phyloP scores from a whole-genome alignment of 129 eudicot genomes.

The Ambrosia artemisiifolia region DNA sequence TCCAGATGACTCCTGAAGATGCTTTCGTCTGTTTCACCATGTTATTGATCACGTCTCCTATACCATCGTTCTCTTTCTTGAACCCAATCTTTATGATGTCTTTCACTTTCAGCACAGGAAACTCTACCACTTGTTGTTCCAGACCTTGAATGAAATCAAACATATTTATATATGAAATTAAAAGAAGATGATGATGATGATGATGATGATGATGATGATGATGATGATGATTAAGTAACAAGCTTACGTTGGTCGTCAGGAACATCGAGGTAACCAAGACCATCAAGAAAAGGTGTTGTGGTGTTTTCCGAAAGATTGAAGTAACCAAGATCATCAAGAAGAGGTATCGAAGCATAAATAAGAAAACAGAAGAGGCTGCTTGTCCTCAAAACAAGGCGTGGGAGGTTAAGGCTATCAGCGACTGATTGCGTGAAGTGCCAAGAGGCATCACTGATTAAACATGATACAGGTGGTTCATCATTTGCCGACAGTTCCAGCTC shows the following conservation, averaged over 20 bases:
- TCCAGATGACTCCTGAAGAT: constrained; percentile 42
- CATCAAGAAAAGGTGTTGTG: neutral
- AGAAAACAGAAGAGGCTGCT: constrained; percentile 35
- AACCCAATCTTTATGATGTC: constrained; percentile 18
- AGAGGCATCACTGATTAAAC: constrained; percentile 54
- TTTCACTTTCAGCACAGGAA: constrained; percentile 37
- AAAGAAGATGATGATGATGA: no score
- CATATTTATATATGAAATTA: neutral
- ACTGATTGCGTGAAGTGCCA: constrained; percentile 39
- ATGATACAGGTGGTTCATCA: constrained; percentile 22
- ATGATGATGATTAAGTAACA: no score
- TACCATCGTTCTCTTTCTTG: neutral
- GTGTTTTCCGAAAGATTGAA: neutral
- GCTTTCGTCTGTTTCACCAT: constrained; percentile 32
- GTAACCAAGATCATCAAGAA: constrained; percentile 33
- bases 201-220: no score
- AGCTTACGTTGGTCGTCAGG: constrained; percentile 8
- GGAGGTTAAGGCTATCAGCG: constrained; percentile 38
- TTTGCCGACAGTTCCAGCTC: constrained; percentile 12
- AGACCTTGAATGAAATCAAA: constrained; percentile 6
- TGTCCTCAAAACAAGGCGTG: constrained; percentile 46
- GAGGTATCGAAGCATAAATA: constrained; percentile 24
- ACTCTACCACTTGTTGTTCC: constrained; percentile 32
- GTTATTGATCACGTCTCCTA: neutral
- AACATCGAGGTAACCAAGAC: neutral